Base-by-base conservation (phyloP, 1,139 yeast species). In the Blastobotrys buckinghamii region DNA sequence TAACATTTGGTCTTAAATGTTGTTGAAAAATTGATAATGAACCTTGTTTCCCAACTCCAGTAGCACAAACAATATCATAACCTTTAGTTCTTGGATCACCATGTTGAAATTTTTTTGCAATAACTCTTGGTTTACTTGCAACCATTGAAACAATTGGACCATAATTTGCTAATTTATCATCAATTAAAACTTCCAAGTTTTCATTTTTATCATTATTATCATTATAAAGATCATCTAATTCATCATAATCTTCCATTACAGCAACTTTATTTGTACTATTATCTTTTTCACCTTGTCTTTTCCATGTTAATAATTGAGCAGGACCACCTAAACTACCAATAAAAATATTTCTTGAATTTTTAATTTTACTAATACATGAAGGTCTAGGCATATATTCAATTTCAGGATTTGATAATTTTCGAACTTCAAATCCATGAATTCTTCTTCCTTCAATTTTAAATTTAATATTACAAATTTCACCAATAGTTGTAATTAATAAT, bases 111-210 rank as follows among this genome's bases (percentile, higher is more conserved):
- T 44, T 46, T 29, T 48, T 20, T 19, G 41, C 30, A 26, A 47
- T 34, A 3, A 47, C 39, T 12, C 45, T 48, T 30, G 0, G 88
- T 75, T 48, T 74, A 0, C 94, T 96, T 37, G 83, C 62, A 0
- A 89, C 75, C 55, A 89, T 75, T 42, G 82, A 79, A 2, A 87
- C 74, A 12, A 86, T 72, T 0, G 96, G 96, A 0, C 97, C 96
- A 57, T 78, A 73, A 58, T 83, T 85, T 2, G 74, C 62, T 22
- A 90, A 66, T 2, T 68, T 68, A 55, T 88, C 95, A 39, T 76
- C 70, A 12, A 72, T 52, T 41, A 44, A 46, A 35, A 39, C 45
- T 29, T 50, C 44, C 9, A 17, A 10, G 27, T 35, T 35, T 29
- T 35, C n/a, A 20, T 51, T 20, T 42, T 39, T 6, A 43, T 66